Percentiles rank a stretch among this genome's conserved stretches.
Conservation (phyloP, 2,329 filamentous ascomycete genomes). For the Neopestalotiopsis sp. region DNA sequence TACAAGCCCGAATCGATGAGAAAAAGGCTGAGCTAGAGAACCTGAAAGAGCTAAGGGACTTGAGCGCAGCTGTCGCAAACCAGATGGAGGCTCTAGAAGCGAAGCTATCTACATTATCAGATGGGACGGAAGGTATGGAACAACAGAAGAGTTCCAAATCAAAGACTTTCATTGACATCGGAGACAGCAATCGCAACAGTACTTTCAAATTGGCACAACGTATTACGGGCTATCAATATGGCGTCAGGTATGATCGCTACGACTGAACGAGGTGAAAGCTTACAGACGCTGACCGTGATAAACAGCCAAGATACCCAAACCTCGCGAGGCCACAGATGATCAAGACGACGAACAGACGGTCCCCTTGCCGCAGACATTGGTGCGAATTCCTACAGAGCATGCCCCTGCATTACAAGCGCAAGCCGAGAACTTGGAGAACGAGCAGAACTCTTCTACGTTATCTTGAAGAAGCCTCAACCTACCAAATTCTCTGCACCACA, state of each 20-base stretch:
- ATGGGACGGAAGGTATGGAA: slow-evolving; percentile 76
- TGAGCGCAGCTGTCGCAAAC: slow-evolving; percentile 77
- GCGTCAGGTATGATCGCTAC: slow-evolving; percentile 68
- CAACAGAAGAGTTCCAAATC: slow-evolving; percentile 20
- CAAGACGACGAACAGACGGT: slow-evolving; percentile 48
- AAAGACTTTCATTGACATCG: slow-evolving; percentile 18
- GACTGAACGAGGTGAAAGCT: slow-evolving; percentile 5
- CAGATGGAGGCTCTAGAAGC: slow-evolving; percentile 85
- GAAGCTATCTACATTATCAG: slow-evolving; percentile 77
- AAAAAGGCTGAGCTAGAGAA: slow-evolving; percentile 85
- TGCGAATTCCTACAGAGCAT: slow-evolving; percentile 84
- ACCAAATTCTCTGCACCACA: not conserved
- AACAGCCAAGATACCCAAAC: slow-evolving; percentile 72
- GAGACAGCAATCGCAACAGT: slow-evolving; percentile 79
- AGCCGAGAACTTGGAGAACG: slow-evolving; percentile 56
- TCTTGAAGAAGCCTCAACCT: slow-evolving; percentile 5
- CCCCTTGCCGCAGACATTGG: slow-evolving; percentile 79
- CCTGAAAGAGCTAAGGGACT: slow-evolving; percentile 76
- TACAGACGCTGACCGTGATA: slow-evolving; percentile 18
- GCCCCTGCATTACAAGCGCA: slow-evolving; percentile 67
- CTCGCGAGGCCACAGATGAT: slow-evolving; percentile 47
- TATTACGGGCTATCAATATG: slow-evolving; percentile 84
- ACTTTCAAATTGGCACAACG: slow-evolving; percentile 86
- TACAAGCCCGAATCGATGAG: slow-evolving; percentile 79
- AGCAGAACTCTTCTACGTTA: slow-evolving; percentile 33